phyloP scores from a whole-genome alignment of 176 grass and related monocot species.

The Metroxylon sagu region DNA sequence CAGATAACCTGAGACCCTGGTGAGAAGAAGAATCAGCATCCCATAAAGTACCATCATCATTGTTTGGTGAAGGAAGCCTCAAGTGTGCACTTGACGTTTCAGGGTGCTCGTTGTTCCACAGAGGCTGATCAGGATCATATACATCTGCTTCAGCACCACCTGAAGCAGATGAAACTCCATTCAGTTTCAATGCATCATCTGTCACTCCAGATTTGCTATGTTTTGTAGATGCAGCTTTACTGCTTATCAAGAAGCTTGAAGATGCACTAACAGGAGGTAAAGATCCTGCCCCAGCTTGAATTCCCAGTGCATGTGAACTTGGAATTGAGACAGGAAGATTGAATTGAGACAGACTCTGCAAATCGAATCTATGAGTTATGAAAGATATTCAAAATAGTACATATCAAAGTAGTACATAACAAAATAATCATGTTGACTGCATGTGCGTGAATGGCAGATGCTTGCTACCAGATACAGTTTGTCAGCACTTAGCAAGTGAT shows the following conservation, averaged over 20 bases:
- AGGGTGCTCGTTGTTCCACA: slow-evolving; percentile 65
- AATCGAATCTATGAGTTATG: slow-evolving; percentile 20
- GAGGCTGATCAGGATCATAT: slow-evolving; percentile 98
- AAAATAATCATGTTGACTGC: no score
- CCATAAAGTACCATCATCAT: slow-evolving; percentile 32
- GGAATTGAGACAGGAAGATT: slow-evolving; percentile 71
- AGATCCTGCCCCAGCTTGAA: slow-evolving; percentile 47
- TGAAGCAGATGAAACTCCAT: slow-evolving; percentile 36
- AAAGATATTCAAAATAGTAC: background rate
- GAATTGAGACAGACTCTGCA: slow-evolving; percentile 84
- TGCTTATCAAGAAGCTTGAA: slow-evolving; percentile 25
- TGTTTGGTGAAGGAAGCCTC: slow-evolving; percentile 26
- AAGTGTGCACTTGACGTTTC: slow-evolving; percentile 47
- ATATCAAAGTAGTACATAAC: no score
- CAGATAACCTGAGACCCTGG: slow-evolving; percentile 9
- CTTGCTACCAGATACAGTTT: no score
- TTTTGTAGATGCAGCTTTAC: slow-evolving; percentile 43
- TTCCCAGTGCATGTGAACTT: slow-evolving; percentile 42
- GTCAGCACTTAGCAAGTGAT: no score
- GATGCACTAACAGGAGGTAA: slow-evolving; percentile 27
- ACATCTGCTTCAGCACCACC: slow-evolving; percentile 69
- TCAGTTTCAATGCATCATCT: slow-evolving; percentile 54
- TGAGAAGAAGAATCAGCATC: slow-evolving; percentile 37
- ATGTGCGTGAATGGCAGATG: no score
- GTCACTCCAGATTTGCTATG: slow-evolving; percentile 42